A percentile compares a stretch with the other conserved stretches of the same genome.
Evolutionary conservation across 2,329 filamentous ascomycete species (phyloP).

Genomic region (Fusarium sp.): DNA sequence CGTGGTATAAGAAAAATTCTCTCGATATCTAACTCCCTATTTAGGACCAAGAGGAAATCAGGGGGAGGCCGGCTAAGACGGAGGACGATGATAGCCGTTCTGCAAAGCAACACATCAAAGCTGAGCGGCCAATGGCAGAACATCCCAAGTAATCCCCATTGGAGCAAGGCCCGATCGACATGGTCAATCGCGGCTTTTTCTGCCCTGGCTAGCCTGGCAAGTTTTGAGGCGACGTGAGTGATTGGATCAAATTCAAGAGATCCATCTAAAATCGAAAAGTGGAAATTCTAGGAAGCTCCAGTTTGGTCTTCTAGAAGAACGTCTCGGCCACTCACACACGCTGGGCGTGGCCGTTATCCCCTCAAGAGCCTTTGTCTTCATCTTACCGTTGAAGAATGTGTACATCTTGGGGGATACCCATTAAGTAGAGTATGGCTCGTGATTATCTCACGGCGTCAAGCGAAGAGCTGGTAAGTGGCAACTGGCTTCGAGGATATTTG

Average conservation of each 20-base stretch:
- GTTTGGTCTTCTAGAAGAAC: conserved; percentile 45
- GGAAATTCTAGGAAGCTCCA: conserved; percentile 34
- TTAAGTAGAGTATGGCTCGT: too few relatives aligned
- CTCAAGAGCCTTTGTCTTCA: background rate
- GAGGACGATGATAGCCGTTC: conserved; percentile 36
- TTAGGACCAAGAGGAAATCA: conserved; percentile 25
- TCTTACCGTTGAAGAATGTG: too few relatives aligned
- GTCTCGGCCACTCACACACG: conserved; percentile 1
- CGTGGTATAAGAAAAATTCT: conserved; percentile 11
- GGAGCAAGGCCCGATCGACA: conserved; percentile 34
- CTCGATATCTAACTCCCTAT: conserved; percentile 33
- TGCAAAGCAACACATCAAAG: background rate
- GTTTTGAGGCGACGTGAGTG: conserved; percentile 22
- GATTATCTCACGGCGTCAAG: too few relatives aligned
- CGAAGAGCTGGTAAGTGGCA: background rate
- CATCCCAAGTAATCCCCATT: conserved; percentile 36
- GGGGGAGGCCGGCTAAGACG: conserved; percentile 36
- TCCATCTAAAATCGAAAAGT: conserved; percentile 21
- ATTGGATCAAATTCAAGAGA: conserved; percentile 17
- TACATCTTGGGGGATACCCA: too few relatives aligned
- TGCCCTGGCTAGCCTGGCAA: conserved; percentile 12
- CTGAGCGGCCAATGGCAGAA: conserved; percentile 34
- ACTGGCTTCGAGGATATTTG: conserved; percentile 1
- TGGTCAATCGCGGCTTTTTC: conserved; percentile 33
- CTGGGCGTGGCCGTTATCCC: conserved; percentile 11